Percentiles rank a stretch among this genome's conserved stretches.
These are phyloP conservation scores for Pterocarpus macrocarpus DNA, from an alignment of 306 rosid species.

Conservation along the genomic window DNA sequence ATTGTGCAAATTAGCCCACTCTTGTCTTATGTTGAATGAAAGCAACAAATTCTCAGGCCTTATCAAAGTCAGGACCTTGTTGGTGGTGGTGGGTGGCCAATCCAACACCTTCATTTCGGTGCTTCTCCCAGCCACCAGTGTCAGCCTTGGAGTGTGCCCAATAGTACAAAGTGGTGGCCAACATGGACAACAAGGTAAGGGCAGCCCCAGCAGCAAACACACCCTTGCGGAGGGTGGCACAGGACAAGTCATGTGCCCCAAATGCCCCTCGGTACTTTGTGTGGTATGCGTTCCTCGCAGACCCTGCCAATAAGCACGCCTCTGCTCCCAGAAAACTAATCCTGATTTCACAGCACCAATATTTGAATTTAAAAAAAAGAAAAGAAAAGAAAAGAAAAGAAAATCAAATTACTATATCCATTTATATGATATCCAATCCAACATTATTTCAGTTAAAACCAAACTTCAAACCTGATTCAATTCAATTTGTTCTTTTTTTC, in stretches of 20 bases:
- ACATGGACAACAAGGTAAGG: constrained; percentile 77
- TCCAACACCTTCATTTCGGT: constrained; percentile 77
- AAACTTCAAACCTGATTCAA: not conserved
- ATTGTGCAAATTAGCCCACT: constrained; percentile 45
- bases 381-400: too few relatives aligned
- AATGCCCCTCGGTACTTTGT: constrained; percentile 72
- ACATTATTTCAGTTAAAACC: not conserved
- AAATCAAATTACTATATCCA: not conserved
- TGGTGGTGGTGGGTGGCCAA: constrained; percentile 68
- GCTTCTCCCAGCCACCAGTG: constrained; percentile 97
- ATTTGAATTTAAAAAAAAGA: not conserved
- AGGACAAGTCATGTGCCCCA: constrained; percentile 53
- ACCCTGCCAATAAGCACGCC: constrained; percentile 92
- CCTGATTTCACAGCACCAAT: constrained; percentile 58
- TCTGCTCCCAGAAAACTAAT: constrained; percentile 86
- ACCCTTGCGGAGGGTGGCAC: constrained; percentile 95
- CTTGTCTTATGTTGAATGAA: not conserved
- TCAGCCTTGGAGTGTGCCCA: constrained; percentile 87
- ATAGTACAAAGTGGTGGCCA: constrained; percentile 75
- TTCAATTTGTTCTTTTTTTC: not conserved
- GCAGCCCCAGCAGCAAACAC: constrained; percentile 97
- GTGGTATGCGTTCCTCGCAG: constrained; percentile 96
- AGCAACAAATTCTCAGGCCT: constrained; percentile 49
- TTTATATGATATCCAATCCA: constrained; percentile 19
- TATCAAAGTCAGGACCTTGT: constrained; percentile 59